Percentiles rank a stretch among this genome's conserved stretches.
These are phyloP conservation scores for Cadophora sp. DNA, from an alignment of 2,329 filamentous ascomycete species.

Conservation along the genomic window DNA sequence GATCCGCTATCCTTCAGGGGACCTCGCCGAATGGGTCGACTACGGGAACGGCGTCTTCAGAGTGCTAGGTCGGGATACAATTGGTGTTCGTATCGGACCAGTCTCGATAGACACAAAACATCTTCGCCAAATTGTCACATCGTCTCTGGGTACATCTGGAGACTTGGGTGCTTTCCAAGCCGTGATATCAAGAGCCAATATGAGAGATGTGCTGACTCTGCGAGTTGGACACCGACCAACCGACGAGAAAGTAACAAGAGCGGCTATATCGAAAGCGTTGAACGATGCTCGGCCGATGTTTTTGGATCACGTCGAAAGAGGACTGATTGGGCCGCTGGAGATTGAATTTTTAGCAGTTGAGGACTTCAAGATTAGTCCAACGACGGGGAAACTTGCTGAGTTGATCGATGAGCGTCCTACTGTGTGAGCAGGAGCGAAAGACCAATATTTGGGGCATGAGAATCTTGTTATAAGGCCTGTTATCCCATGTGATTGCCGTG, in stretches of 20 bases:
- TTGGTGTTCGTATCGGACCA: slow-evolving; percentile 5
- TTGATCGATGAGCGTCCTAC: slow-evolving; percentile 18
- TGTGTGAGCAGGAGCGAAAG: not conserved
- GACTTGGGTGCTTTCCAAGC: slow-evolving; percentile 16
- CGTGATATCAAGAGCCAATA: not conserved
- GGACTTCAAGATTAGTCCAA: slow-evolving; percentile 10
- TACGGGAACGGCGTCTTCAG: slow-evolving; percentile 4
- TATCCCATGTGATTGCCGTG: not conserved
- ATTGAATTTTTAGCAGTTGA: slow-evolving; percentile 13
- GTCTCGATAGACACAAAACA: slow-evolving; percentile 1
- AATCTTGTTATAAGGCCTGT: not conserved
- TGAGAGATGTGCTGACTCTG: slow-evolving; percentile 14
- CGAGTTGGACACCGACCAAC: not conserved
- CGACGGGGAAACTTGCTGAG: slow-evolving; percentile 10
- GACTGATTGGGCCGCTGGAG: slow-evolving; percentile 2
- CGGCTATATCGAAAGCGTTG: not conserved
- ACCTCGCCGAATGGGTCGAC: slow-evolving; percentile 18
- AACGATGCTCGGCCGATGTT: slow-evolving; percentile 2
- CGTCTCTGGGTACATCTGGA: not conserved
- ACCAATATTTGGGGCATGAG: not conserved
- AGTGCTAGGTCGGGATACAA: slow-evolving; percentile 9
- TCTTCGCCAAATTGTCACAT: slow-evolving; percentile 1
- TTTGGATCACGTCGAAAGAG: slow-evolving; percentile 3
- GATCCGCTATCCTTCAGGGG: slow-evolving; percentile 20
- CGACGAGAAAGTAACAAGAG: not conserved